Percentiles rank a stretch among this genome's conserved stretches.
phyloP scores from a whole-genome alignment of 768 basidiomycete species.

The Saitozyma podzolica region DNA sequence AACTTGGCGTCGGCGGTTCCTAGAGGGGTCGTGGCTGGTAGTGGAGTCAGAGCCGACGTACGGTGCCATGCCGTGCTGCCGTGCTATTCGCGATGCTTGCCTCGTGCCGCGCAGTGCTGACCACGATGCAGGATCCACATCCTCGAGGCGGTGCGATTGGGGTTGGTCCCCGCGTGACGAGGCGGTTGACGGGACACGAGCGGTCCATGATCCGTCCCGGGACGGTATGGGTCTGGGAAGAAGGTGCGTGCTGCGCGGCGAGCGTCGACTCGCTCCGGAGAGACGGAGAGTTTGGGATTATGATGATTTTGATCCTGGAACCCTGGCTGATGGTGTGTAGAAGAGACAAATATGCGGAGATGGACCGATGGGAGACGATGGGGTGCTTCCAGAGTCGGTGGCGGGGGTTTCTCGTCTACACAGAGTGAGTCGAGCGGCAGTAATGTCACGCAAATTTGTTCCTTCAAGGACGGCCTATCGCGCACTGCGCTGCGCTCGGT shows the following conservation, averaged over 20 bases:
- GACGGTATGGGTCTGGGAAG: conserved; percentile 52
- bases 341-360: conserved; percentile 48
- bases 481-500: too few relatives aligned
- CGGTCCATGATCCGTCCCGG: conserved; percentile 40
- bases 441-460: too few relatives aligned
- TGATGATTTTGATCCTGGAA: too few relatives aligned
- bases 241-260: conserved; percentile 30
- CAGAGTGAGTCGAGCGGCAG: conserved; percentile 31
- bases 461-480: too few relatives aligned
- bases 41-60: too few relatives aligned
- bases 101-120: not conserved
- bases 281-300: too few relatives aligned
- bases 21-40: too few relatives aligned
- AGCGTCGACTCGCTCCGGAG: not conserved
- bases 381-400: conserved; percentile 46
- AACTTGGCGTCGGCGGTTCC: too few relatives aligned
- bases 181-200: conserved; percentile 49
- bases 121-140: conserved; percentile 34
- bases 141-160: conserved; percentile 45
- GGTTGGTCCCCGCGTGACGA: conserved; percentile 43
- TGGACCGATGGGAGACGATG: conserved; percentile 48
- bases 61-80: too few relatives aligned
- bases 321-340: conserved; percentile 11
- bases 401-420: conserved; percentile 47
- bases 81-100: not conserved